phyloP scores from a whole-genome alignment of 1,139 yeast genomes.

The Schwanniomyces etchellsii region DNA sequence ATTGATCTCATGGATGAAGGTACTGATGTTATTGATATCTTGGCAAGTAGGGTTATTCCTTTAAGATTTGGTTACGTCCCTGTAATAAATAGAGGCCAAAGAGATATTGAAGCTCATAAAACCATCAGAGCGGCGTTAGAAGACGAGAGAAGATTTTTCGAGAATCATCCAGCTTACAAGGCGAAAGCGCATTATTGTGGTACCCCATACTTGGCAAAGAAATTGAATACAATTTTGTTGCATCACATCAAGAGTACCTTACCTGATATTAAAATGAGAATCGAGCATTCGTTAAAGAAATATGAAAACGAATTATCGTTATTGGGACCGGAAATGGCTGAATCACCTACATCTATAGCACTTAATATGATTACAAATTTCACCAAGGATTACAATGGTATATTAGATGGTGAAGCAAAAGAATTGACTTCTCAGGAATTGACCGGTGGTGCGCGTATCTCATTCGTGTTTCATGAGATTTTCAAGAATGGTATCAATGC shows the following conservation, averaged over 20 bases:
- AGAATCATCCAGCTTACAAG: constrained; percentile 67
- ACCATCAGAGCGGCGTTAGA: constrained; percentile 84
- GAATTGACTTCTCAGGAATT: constrained; percentile 82
- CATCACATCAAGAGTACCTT: constrained; percentile 92
- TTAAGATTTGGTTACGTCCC: constrained; percentile 95
- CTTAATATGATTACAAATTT: constrained; percentile 89
- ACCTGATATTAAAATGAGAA: constrained; percentile 89
- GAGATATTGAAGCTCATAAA: constrained; percentile 82
- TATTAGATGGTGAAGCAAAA: constrained; percentile 88
- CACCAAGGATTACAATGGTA: constrained; percentile 86
- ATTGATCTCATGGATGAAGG: constrained; percentile 98
- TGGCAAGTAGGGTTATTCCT: constrained; percentile 95
- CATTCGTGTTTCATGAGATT: constrained; percentile 95
- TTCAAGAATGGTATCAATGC: constrained; percentile 90
- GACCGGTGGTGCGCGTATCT: constrained; percentile 96
- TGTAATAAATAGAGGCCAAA: constrained; percentile 96
- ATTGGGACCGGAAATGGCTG: constrained; percentile 83
- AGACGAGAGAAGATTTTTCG: constrained; percentile 76
- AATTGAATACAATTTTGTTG: constrained; percentile 80
- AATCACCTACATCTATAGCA: constrained; percentile 85
- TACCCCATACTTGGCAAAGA: constrained; percentile 92
- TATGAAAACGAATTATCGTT: constrained; percentile 73
- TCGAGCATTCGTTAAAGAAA: constrained; percentile 76
- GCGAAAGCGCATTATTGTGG: constrained; percentile 92
- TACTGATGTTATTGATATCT: constrained; percentile 95